Base-by-base conservation (phyloP, 495 filamentous ascomycete species). In the Tuber indicum region DNA sequence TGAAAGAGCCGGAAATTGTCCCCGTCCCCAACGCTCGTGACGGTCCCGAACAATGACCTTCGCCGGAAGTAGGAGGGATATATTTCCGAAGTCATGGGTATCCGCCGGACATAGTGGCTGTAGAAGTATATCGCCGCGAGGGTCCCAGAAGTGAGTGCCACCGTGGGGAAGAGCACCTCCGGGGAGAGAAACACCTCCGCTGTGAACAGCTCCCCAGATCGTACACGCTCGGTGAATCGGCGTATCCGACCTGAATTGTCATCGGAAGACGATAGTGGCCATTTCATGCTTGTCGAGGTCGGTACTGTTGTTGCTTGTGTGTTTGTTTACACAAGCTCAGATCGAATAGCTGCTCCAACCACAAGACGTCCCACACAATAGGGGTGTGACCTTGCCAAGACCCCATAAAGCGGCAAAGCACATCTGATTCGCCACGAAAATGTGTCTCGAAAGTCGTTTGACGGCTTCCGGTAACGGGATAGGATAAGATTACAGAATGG, bases 1-100 rank as follows among this genome's bases (percentile, higher is more conserved):
- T 99, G 96, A 84, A 91, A 99, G 14, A 99, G 84, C 73, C 94
- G 90, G 84, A 99, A 98, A 78, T 94, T 94, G 83, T 99, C 96
- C 0, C 93, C 96, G 86, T 99, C 96, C 72, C 96, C 96, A 41
- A 99, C 96, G 78, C 92, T 94, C 43, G 96, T 97, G 5, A 98
- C 96, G 74, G 86, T 88, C 12, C 96, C 96, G 79, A 95, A 91
- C 72, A 98, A 79, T 73, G 89, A 92, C 76, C 93, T 88, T 73
- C 85, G 88, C 32, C 92, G 90, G 81, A 93, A 92, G 82, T 88
- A 88, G 14, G 83, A 86, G 3, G 92, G 89, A 74, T 88, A 88
- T 81, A 99, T 94, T 79, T 92, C 86, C 9, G 86, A 85, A 36
- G 92, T 89, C 73, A 88, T 90, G 73, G 92, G 93, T 74, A 98